These are phyloP conservation scores for Trichoderma gracile DNA, from an alignment of 2,329 filamentous ascomycete species.

Conservation along the genomic window DNA sequence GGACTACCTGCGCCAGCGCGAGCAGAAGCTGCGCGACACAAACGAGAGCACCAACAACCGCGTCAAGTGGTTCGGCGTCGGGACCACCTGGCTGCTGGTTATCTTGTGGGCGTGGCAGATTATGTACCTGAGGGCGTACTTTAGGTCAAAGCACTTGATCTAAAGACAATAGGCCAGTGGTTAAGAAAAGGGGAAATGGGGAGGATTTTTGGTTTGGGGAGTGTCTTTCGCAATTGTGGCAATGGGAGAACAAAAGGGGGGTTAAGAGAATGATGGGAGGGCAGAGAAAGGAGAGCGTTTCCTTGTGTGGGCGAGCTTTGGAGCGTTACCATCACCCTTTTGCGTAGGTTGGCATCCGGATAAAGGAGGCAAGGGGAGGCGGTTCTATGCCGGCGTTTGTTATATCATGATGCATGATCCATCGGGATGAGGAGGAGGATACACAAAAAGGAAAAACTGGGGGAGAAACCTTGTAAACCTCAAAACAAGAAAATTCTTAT, in stretches of 20 bases:
- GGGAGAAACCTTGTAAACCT: neutral
- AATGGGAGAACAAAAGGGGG: no score
- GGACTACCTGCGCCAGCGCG: constrained; percentile 87
- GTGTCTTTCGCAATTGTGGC: no score
- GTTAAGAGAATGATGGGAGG: no score
- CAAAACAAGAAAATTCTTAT: neutral
- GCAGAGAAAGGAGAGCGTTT: no score
- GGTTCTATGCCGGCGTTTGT: constrained; percentile 29
- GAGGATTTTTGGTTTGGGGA: no score
- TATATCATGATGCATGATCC: constrained; percentile 29
- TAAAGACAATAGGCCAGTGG: no score
- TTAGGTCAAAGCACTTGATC: constrained; percentile 61
- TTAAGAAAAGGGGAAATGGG: no score
- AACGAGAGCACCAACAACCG: constrained; percentile 99
- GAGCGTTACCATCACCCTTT: constrained; percentile 3
- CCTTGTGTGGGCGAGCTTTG: neutral
- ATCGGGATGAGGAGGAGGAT: constrained; percentile 4
- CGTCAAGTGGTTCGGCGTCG: constrained; percentile 97
- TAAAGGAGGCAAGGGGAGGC: neutral
- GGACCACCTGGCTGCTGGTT: constrained; percentile 87
- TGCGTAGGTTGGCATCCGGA: neutral
- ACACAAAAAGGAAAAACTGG: neutral
- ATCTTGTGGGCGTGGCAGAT: constrained; percentile 95
- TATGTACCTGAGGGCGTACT: constrained; percentile 95
- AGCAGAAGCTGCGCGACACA: constrained; percentile 95